phyloP scores from a whole-genome alignment of 2,329 filamentous ascomycete species.

The Aurifilum marmelostoma region DNA sequence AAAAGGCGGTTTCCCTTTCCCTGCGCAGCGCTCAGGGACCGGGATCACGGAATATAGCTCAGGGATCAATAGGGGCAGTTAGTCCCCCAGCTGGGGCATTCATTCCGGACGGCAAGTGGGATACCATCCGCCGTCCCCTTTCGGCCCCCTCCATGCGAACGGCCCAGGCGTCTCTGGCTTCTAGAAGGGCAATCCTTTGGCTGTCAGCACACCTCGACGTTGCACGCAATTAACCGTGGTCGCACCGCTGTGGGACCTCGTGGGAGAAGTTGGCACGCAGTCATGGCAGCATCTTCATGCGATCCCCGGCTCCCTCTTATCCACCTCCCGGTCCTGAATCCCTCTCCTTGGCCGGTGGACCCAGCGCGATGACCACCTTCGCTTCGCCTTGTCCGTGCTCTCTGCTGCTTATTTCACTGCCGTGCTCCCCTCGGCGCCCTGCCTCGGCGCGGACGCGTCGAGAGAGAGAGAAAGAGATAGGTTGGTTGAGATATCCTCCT shows the following conservation, averaged over 20 bases:
- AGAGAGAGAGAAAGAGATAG: not conserved
- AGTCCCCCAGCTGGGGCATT: not conserved
- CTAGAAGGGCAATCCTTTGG: not conserved
- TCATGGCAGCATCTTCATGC: slow-evolving; percentile 1
- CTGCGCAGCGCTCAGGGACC: not conserved
- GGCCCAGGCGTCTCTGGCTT: slow-evolving; percentile 1
- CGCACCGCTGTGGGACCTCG: not conserved
- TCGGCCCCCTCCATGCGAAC: not conserved
- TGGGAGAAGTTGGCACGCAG: not conserved
- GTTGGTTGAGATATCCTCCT: slow-evolving; percentile 2
- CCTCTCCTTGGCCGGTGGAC: not conserved
- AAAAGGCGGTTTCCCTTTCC: not conserved
- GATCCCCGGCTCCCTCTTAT: not conserved
- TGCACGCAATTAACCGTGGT: not conserved
- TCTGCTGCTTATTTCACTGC: not conserved
- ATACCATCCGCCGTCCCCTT: not conserved
- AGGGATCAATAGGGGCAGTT: slow-evolving; percentile 10
- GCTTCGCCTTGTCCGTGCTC: slow-evolving; percentile 10
- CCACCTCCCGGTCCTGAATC: slow-evolving; percentile 9
- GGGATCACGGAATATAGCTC: slow-evolving; percentile 7
- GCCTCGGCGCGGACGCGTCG: not conserved
- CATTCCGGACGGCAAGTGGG: not conserved
- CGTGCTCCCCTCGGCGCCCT: not conserved
- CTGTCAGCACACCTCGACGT: not conserved
- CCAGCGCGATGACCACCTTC: not conserved